These are phyloP conservation scores for Trichoderma polysporum DNA, from an alignment of 2,329 filamentous ascomycete species.

Conservation along the genomic window DNA sequence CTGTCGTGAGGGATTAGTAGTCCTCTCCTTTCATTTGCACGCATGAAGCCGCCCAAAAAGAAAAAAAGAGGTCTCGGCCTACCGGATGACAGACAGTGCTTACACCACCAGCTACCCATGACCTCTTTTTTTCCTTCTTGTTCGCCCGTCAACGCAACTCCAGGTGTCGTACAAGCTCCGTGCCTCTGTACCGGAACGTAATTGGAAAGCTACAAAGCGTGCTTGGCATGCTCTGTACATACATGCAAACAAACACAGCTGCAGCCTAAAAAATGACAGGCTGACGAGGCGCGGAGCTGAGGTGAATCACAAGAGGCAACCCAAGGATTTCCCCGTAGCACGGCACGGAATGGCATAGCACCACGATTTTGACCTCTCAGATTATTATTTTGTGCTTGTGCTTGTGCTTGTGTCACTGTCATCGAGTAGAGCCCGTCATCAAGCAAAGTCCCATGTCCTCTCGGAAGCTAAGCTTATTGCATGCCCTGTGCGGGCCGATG, in stretches of 20 bases:
- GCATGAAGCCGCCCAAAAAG: too few species aligned
- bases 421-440: too few species aligned
- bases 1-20: background rate
- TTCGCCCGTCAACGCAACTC: background rate
- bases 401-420: background rate
- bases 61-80: constrained; percentile 1
- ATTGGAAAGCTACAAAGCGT: background rate
- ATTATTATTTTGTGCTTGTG: background rate
- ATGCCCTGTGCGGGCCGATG: constrained; percentile 14
- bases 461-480: constrained; percentile 14
- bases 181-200: constrained; percentile 2
- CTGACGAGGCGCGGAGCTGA: constrained; percentile 12
- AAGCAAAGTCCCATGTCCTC: background rate
- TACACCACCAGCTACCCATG: constrained; percentile 12
- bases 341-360: constrained; percentile 2
- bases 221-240: background rate
- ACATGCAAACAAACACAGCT: background rate
- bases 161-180: background rate
- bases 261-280: constrained; percentile 6
- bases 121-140: background rate
- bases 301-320: background rate
- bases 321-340: background rate
- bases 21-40: background rate
- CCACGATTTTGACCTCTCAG: background rate
- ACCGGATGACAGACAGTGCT: constrained; percentile 3